These are phyloP conservation scores for Quercus variabilis DNA, from an alignment of 306 rosid species.

Conservation along the genomic window DNA sequence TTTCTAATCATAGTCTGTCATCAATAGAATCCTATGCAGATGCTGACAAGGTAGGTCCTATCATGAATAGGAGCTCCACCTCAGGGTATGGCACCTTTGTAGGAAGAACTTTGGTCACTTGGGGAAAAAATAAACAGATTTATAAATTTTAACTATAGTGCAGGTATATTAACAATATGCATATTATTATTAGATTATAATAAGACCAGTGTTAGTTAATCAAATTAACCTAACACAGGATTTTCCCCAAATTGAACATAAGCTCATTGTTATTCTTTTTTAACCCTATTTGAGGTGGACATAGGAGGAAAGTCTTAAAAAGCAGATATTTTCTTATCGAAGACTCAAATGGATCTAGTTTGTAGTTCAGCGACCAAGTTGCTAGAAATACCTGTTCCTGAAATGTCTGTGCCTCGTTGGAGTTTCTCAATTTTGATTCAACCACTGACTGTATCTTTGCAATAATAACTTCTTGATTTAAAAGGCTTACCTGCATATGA, in stretches of 20 bases:
- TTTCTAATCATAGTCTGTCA: too few relatives aligned
- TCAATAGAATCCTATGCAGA: too few relatives aligned
- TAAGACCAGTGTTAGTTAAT: too few relatives aligned
- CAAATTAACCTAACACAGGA: too few relatives aligned
- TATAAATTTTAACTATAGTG: not conserved
- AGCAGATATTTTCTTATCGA: conserved; percentile 18
- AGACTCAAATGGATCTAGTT: conserved; percentile 1
- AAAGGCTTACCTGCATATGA: conserved; percentile 70
- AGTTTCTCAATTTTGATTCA: conserved; percentile 81
- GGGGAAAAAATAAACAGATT: too few relatives aligned
- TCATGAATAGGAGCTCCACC: too few relatives aligned
- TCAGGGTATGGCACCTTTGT: too few relatives aligned
- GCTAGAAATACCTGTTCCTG: conserved; percentile 65
- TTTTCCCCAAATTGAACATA: not conserved
- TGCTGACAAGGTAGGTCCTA: too few relatives aligned
- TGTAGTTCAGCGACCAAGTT: not conserved
- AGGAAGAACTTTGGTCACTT: too few relatives aligned
- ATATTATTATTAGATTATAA: too few relatives aligned
- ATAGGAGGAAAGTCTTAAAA: not conserved
- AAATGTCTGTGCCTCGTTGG: conserved; percentile 66
- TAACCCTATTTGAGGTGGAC: not conserved
- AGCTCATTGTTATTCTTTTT: not conserved
- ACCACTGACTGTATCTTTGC: conserved; percentile 82
- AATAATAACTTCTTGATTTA: conserved; percentile 84
- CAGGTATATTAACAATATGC: not conserved